A percentile compares a stretch with the other conserved stretches of the same genome.
phyloP scores from a whole-genome alignment of 2,329 filamentous ascomycete species.

The Alternaria brassicae region DNA sequence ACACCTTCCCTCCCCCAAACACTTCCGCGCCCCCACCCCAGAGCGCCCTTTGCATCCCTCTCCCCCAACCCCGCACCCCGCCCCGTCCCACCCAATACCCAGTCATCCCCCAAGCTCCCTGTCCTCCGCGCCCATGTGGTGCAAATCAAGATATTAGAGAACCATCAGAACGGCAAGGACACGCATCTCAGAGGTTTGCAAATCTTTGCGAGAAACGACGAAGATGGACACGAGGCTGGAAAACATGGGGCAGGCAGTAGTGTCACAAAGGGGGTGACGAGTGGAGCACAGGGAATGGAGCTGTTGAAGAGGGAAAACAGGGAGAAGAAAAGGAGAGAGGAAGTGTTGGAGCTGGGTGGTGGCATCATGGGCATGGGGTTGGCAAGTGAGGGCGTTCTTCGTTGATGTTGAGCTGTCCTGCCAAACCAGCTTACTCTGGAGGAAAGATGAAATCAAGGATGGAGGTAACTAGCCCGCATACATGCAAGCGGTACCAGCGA shows the following conservation, averaged over 20 bases:
- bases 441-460: neutral
- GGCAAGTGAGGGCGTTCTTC: conserved; percentile 20
- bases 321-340: conserved; percentile 18
- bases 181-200: conserved; percentile 96
- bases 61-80: conserved; percentile 17
- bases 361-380: conserved; percentile 1
- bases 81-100: neutral
- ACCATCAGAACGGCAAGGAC: conserved; percentile 99
- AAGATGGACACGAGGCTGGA: conserved; percentile 13
- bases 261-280: conserved; percentile 12
- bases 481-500: neutral
- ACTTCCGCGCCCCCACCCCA: conserved; percentile 20
- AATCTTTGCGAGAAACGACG: conserved; percentile 68
- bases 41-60: conserved; percentile 29
- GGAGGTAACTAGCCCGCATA: neutral
- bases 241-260: conserved; percentile 15
- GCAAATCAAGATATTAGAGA: conserved; percentile 90
- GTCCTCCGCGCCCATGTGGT: conserved; percentile 88
- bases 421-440: neutral
- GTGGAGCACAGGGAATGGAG: conserved; percentile 10
- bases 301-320: conserved; percentile 10
- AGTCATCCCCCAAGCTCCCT: conserved; percentile 67
- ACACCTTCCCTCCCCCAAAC: conserved; percentile 16
- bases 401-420: conserved; percentile 10
- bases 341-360: conserved; percentile 22